Percentiles rank a stretch among this genome's conserved stretches.
These are phyloP conservation scores for Pseudoperonospora humuli DNA, from an alignment of 352 stramenopile genomes.

Conservation along the genomic window DNA sequence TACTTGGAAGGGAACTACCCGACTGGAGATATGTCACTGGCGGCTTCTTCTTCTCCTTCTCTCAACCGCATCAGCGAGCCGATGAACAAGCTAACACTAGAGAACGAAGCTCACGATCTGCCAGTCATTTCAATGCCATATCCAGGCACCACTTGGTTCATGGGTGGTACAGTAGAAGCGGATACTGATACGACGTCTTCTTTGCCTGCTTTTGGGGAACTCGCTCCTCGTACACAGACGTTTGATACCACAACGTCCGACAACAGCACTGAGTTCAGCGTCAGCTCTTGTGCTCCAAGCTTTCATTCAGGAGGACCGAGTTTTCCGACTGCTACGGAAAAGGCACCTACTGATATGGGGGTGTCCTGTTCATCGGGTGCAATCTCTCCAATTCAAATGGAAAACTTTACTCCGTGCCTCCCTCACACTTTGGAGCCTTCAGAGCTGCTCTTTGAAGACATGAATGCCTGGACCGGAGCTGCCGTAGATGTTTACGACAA, in stretches of 20 bases:
- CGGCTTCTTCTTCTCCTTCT: constrained; percentile 6
- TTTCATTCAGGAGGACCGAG: constrained; percentile 5
- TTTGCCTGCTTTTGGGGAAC: constrained; percentile 15
- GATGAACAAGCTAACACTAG: constrained; percentile 21
- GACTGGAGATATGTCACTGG: constrained; percentile 8
- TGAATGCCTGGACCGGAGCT: constrained; percentile 19
- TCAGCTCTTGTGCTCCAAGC: constrained; percentile 11
- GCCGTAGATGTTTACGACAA: constrained; percentile 12
- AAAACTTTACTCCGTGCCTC: constrained; percentile 32
- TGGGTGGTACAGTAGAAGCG: constrained; percentile 11
- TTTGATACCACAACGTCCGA: constrained; percentile 5
- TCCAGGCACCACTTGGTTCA: constrained; percentile 27
- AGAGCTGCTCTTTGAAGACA: constrained; percentile 35
- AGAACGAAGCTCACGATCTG: constrained; percentile 20
- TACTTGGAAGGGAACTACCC: constrained; percentile 27
- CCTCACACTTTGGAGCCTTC: constrained; percentile 22
- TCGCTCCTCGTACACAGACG: constrained; percentile 12
- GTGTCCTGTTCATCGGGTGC: constrained; percentile 11
- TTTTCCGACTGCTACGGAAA: constrained; percentile 10
- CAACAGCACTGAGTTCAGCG: constrained; percentile 7
- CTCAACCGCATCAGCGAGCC: constrained; percentile 25
- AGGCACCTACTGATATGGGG: constrained; percentile 2
- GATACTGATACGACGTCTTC: constrained; percentile 8
- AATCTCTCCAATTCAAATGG: constrained; percentile 33
- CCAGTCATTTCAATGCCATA: constrained; percentile 28